Percentiles rank a stretch among this genome's conserved stretches.
phyloP scores from a whole-genome alignment of 108 stramenopile genomes.

The Skeletonema marinoi region DNA sequence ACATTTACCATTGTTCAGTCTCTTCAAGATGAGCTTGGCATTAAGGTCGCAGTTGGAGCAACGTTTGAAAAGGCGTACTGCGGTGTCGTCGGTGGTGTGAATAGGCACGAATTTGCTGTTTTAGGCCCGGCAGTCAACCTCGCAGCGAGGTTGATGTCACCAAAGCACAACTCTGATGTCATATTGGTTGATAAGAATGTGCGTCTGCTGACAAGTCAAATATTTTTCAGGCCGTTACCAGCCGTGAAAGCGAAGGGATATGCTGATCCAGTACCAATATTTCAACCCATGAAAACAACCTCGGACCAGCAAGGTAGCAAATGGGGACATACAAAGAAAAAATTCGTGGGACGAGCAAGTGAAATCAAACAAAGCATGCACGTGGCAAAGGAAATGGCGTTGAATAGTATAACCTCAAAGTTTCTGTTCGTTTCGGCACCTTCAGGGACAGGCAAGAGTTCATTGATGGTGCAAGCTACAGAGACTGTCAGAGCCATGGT shows the following conservation, averaged over 20 bases:
- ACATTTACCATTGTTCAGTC: conserved; percentile 59
- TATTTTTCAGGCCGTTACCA: conserved; percentile 60
- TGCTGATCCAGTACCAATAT: conserved; percentile 69
- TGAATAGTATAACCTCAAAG: conserved; percentile 15
- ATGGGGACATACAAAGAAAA: conserved; percentile 48
- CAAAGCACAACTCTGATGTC: conserved; percentile 62
- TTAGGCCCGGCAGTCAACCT: conserved; percentile 79
- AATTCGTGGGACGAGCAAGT: conserved; percentile 63
- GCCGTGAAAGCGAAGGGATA: conserved; percentile 76
- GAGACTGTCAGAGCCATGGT: conserved; percentile 52
- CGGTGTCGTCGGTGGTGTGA: conserved; percentile 72
- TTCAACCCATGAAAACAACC: conserved; percentile 59
- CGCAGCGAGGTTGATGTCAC: conserved; percentile 69
- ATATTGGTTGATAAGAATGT: conserved; percentile 71
- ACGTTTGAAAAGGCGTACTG: conserved; percentile 77
- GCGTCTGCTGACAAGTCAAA: conserved; percentile 50
- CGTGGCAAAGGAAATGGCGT: conserved; percentile 47
- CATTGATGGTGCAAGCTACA: conserved; percentile 54
- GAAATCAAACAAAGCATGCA: conserved; percentile 59
- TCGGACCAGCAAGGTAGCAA: conserved; percentile 15
- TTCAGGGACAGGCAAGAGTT: conserved; percentile 66
- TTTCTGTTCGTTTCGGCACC: conserved; percentile 48
- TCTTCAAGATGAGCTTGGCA: conserved; percentile 56
- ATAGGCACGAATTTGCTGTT: conserved; percentile 73
- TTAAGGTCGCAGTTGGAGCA: conserved; percentile 58